These are phyloP conservation scores for Juglanconis oblonga DNA, from an alignment of 2,329 filamentous ascomycete genomes.

Conservation along the genomic window DNA sequence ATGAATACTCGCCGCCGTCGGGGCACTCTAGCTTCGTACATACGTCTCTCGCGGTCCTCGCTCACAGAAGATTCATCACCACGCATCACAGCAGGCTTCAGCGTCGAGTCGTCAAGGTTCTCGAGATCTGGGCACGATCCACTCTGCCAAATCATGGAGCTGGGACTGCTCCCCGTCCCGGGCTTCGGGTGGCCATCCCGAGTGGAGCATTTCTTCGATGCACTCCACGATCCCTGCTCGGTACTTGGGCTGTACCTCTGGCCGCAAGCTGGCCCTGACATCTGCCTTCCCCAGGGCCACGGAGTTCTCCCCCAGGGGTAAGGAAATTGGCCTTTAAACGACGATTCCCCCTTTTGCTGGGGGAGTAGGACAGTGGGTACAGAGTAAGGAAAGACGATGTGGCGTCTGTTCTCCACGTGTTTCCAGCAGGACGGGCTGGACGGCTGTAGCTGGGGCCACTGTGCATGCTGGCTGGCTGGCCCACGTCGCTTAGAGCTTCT, in stretches of 20 bases:
- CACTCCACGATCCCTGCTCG: not conserved
- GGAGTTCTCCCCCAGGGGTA: not conserved
- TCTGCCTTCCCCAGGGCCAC: not conserved
- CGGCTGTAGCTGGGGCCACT: not conserved
- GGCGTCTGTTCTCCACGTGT: conserved; percentile 6
- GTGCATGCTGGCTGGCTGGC: not conserved
- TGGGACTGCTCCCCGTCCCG: conserved; percentile 19
- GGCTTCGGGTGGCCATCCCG: conserved; percentile 18
- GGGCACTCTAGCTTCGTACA: too few species aligned
- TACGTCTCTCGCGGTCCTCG: not conserved
- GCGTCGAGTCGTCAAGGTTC: not conserved
- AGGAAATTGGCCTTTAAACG: not conserved
- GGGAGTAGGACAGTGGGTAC: not conserved
- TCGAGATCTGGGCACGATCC: not conserved
- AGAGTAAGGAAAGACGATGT: not conserved
- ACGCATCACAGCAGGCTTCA: not conserved
- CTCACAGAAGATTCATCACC: not conserved
- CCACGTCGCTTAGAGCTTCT: not conserved
- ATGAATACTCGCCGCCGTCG: not conserved
- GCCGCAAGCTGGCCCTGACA: not conserved
- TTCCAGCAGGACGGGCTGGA: conserved; percentile 1
- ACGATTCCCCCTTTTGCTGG: not conserved
- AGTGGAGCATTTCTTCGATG: conserved; percentile 8
- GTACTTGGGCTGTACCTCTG: not conserved
- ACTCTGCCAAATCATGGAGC: not conserved